These are phyloP conservation scores for Simplicillium aogashimaense DNA, from an alignment of 2,329 filamentous ascomycete genomes.

Conservation along the genomic window DNA sequence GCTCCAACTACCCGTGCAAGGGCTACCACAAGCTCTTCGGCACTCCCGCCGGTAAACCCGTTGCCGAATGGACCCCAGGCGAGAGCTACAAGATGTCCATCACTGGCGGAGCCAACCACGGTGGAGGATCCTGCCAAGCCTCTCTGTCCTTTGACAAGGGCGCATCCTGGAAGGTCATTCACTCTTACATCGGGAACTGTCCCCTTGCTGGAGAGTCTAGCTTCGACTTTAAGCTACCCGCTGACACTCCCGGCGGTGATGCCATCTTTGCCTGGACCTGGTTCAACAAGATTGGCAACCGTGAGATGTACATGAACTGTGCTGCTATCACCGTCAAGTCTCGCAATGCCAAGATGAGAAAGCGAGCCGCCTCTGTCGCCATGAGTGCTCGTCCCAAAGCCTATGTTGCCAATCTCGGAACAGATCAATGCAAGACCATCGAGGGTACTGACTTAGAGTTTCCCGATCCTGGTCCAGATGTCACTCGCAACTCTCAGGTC, in stretches of 20 bases:
- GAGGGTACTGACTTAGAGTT: slow-evolving; percentile 52
- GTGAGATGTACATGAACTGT: slow-evolving; percentile 85
- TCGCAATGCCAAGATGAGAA: slow-evolving; percentile 20
- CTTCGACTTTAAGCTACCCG: slow-evolving; percentile 58
- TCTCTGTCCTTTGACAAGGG: slow-evolving; percentile 66
- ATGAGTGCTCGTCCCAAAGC: slow-evolving; percentile 54
- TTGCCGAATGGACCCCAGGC: slow-evolving; percentile 54
- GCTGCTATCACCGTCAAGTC: slow-evolving; percentile 54
- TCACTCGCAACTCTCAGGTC: slow-evolving; percentile 26
- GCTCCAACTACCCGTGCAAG: slow-evolving; percentile 69
- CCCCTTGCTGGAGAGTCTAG: slow-evolving; percentile 32
- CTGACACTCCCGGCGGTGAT: slow-evolving; percentile 47
- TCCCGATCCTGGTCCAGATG: slow-evolving; percentile 53
- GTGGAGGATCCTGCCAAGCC: slow-evolving; percentile 68
- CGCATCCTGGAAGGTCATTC: slow-evolving; percentile 57
- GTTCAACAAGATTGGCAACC: slow-evolving; percentile 68
- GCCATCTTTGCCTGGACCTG: slow-evolving; percentile 68
- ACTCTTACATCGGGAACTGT: slow-evolving; percentile 46
- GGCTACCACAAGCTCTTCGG: slow-evolving; percentile 42
- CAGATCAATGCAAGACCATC: slow-evolving; percentile 45
- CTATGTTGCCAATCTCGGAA: slow-evolving; percentile 59
- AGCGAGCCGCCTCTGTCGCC: slow-evolving; percentile 14
- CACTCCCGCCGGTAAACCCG: slow-evolving; percentile 37
- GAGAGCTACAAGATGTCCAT: slow-evolving; percentile 53
- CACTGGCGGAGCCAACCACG: slow-evolving; percentile 51